Conservation (phyloP, 192 early-diverging fungal species). For the Backusella morwellensis region DNA sequence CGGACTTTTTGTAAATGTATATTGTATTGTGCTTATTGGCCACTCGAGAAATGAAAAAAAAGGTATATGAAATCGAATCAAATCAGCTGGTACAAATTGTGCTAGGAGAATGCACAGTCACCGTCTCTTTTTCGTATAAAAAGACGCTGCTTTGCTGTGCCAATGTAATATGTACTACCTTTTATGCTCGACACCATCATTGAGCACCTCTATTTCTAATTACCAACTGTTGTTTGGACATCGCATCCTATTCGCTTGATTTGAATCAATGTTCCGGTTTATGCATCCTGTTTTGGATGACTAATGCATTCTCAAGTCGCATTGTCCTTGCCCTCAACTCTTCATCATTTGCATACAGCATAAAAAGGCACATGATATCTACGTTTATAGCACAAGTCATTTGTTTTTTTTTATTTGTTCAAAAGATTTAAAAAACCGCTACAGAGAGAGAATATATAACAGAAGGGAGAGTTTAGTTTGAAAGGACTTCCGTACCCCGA, state of each 20-base stretch:
- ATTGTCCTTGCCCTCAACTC: not conserved
- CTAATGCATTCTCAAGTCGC: too few species aligned
- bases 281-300: too few species aligned
- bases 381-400: too few species aligned
- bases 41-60: not conserved
- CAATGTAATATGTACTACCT: too few species aligned
- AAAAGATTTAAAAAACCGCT: not conserved
- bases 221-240: too few species aligned
- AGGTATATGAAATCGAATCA: not conserved
- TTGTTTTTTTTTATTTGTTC: not conserved
- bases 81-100: not conserved
- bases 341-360: not conserved
- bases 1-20: not conserved
- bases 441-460: not conserved
- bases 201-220: too few species aligned
- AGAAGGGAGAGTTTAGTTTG: not conserved
- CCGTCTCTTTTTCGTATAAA: too few species aligned
- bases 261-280: too few species aligned
- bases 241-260: too few species aligned
- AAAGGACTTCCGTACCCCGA: slow-evolving; percentile 17
- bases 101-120: not conserved
- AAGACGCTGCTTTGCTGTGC: too few species aligned
- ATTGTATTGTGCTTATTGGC: not conserved
- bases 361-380: too few species aligned
- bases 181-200: too few species aligned